Percentiles rank a stretch among this genome's conserved stretches.
These are phyloP conservation scores for Geotrichum phurueaensis DNA, from an alignment of 1,139 yeast genomes.

Conservation along the genomic window DNA sequence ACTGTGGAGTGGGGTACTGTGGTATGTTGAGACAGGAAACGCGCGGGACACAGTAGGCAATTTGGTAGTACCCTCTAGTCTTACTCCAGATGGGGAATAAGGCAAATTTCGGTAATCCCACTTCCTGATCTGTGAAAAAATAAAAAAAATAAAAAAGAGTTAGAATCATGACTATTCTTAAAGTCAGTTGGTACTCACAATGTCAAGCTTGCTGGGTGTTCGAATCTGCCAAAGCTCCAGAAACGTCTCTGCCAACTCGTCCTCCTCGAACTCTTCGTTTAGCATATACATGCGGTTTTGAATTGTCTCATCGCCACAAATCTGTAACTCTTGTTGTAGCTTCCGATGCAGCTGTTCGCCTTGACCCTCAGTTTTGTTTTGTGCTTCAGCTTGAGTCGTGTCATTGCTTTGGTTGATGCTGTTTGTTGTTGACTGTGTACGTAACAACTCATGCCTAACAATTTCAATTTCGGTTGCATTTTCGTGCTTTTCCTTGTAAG, in stretches of 20 bases:
- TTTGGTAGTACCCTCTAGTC: background rate
- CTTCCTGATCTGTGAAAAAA: background rate
- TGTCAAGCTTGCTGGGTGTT: background rate
- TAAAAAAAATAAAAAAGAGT: background rate
- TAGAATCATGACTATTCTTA: background rate
- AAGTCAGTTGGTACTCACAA: background rate
- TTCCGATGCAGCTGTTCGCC: background rate
- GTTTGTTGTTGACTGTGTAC: background rate
- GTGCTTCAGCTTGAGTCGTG: background rate
- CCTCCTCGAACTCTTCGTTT: background rate
- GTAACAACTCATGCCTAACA: background rate
- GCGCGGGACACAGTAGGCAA: background rate
- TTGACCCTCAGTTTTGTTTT: background rate
- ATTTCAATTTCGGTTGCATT: background rate
- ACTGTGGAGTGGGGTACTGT: background rate
- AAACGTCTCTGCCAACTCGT: background rate
- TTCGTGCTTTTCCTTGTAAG: slow-evolving; percentile 5
- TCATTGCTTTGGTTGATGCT: background rate
- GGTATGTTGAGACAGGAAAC: background rate
- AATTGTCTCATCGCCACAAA: background rate
- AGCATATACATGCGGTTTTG: background rate
- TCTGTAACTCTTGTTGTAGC: background rate
- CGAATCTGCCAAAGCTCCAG: background rate
- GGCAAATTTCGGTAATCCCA: background rate
- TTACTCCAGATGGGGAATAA: background rate